A percentile compares a stretch with the other conserved stretches of the same genome.
These are phyloP conservation scores for Hydnomerulius pinastri DNA, from an alignment of 768 basidiomycete genomes.

Conservation along the genomic window DNA sequence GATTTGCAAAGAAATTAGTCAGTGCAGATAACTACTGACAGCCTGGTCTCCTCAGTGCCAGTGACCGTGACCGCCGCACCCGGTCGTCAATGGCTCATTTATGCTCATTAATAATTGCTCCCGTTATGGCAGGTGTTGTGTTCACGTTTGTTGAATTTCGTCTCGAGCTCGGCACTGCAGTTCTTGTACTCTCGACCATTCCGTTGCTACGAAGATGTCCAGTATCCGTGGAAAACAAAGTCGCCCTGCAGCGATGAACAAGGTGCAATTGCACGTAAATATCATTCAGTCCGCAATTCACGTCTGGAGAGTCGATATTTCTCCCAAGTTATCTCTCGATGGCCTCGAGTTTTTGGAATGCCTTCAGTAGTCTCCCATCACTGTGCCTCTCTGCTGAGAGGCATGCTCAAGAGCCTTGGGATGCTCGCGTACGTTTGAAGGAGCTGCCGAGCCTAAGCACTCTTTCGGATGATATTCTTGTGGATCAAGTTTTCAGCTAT, in stretches of 20 bases:
- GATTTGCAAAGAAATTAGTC: too few species aligned
- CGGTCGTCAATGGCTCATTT: too few species aligned
- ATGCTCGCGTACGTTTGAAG: conserved; percentile 22
- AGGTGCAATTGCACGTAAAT: conserved; percentile 22
- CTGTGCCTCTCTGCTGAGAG: conserved; percentile 14
- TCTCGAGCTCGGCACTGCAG: conserved; percentile 14
- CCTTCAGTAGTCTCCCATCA: conserved; percentile 19
- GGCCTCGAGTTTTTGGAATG: conserved; percentile 26
- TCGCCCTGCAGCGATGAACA: conserved; percentile 15
- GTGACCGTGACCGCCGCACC: too few species aligned
- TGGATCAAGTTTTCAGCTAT: conserved; percentile 37
- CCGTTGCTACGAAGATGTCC: conserved; percentile 25
- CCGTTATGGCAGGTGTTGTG: conserved; percentile 27
- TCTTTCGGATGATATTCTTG: conserved; percentile 41
- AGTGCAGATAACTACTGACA: too few species aligned
- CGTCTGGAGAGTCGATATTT: conserved; percentile 1
- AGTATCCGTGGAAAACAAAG: conserved; percentile 24
- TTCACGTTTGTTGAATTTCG: conserved; percentile 7
- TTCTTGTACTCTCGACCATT: conserved; percentile 20
- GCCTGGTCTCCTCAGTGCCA: too few species aligned
- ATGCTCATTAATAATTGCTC: background rate
- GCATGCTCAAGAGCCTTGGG: conserved; percentile 24
- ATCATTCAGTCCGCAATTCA: background rate
- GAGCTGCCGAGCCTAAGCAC: conserved; percentile 30
- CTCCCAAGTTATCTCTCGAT: conserved; percentile 15